Percentiles rank a stretch among this genome's conserved stretches.
Evolutionary conservation across 2,329 filamentous ascomycete genomes (phyloP).

Genomic region (Beauveria sp.): DNA sequence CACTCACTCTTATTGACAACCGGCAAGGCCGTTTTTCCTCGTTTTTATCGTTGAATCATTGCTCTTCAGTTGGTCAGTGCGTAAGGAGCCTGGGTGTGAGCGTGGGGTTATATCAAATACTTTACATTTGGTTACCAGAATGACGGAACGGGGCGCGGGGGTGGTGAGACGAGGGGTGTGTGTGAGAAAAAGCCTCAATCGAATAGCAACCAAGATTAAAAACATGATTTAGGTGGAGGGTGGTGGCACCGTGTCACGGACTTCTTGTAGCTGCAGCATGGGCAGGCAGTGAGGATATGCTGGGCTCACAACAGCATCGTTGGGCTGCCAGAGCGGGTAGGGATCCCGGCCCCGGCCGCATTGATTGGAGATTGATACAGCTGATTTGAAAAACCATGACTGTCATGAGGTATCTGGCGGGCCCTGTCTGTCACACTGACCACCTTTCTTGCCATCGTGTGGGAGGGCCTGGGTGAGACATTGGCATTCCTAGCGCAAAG

Average conservation of each 20-base stretch:
- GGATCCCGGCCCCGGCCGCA: background rate
- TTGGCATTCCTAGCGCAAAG: conserved; percentile 9
- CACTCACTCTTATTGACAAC: background rate
- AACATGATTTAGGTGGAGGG: background rate
- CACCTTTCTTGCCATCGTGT: background rate
- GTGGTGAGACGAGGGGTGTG: background rate
- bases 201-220: background rate
- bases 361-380: background rate
- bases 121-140: conserved; percentile 2
- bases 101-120: background rate
- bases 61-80: background rate
- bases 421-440: conserved; percentile 6
- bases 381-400: background rate
- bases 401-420: conserved; percentile 6
- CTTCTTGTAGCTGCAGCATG: background rate
- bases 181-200: background rate
- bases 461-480: conserved; percentile 11
- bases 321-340: conserved; percentile 1
- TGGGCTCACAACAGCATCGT: background rate
- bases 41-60: background rate
- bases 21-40: background rate
- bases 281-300: background rate
- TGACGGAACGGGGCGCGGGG: conserved; percentile 4
- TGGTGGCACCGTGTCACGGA: background rate
- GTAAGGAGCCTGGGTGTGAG: background rate